Evolutionary conservation across 371 early-diverging fungal genomes (phyloP).

Genomic region (Blakeslea trispora): DNA sequence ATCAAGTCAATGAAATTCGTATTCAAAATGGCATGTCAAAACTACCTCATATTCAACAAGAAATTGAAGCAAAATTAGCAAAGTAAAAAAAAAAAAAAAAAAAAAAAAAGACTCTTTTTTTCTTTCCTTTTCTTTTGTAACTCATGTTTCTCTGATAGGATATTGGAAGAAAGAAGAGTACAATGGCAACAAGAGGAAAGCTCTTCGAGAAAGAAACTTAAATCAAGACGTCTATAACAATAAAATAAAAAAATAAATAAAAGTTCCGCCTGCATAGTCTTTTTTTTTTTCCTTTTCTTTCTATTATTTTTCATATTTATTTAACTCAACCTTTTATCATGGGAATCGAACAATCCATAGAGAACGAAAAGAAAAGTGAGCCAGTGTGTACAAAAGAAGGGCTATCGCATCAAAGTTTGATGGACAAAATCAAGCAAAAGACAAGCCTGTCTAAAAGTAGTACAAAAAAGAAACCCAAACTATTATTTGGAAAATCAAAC

Average conservation of each 20-base stretch:
- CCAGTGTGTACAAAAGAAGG: no score
- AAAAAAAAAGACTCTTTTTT: background rate
- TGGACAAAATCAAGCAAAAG: no score
- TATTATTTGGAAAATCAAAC: no score
- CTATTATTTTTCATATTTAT: background rate
- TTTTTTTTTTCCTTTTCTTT: background rate
- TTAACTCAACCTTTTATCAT: no score
- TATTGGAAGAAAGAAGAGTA: slow-evolving; percentile 44
- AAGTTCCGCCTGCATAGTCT: background rate
- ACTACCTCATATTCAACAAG: slow-evolving; percentile 49
- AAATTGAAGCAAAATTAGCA: slow-evolving; percentile 48
- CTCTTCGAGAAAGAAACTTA: slow-evolving; percentile 8
- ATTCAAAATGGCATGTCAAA: slow-evolving; percentile 30
- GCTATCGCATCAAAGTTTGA: no score
- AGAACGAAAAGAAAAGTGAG: no score
- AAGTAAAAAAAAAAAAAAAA: slow-evolving; percentile 19
- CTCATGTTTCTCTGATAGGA: no score
- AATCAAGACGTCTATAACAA: background rate
- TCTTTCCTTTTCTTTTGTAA: no score
- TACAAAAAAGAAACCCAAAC: no score
- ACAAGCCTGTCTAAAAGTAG: no score
- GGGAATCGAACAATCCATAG: no score
- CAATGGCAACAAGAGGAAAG: slow-evolving; percentile 43
- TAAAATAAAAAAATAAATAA: slow-evolving; percentile 8
- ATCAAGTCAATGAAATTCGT: slow-evolving; percentile 45